phyloP scores from a whole-genome alignment of 495 filamentous ascomycete species.

The Sphaerosporella brunnea region DNA sequence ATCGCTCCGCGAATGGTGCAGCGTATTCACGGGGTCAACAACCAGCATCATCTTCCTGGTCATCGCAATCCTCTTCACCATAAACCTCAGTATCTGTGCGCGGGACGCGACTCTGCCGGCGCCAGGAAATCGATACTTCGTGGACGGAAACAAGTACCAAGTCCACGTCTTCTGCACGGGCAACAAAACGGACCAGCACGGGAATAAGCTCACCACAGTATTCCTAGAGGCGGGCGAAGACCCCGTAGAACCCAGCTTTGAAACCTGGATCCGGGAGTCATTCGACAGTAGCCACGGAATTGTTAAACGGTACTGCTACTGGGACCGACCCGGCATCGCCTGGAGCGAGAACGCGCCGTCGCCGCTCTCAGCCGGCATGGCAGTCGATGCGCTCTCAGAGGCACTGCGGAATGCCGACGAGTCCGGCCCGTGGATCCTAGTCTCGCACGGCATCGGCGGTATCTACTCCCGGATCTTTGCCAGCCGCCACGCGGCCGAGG shows the following conservation, averaged over 20 bases:
- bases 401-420: conserved; percentile 65
- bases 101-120: conserved; percentile 52
- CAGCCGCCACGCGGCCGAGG: conserved; percentile 50
- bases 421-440: conserved; percentile 62
- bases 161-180: conserved; percentile 59
- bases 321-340: conserved; percentile 80
- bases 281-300: conserved; percentile 54
- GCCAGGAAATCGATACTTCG: conserved; percentile 55
- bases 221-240: conserved; percentile 66
- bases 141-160: conserved; percentile 63
- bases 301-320: conserved; percentile 82
- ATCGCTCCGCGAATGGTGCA: conserved; percentile 63
- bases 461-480: conserved; percentile 83
- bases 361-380: conserved; percentile 79
- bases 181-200: background rate
- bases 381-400: conserved; percentile 68
- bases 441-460: conserved; percentile 34
- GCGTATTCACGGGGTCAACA: conserved; percentile 58
- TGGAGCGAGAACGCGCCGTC: conserved; percentile 78
- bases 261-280: conserved; percentile 49
- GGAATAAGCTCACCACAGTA: conserved; percentile 47
- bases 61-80: conserved; percentile 53
- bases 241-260: conserved; percentile 57
- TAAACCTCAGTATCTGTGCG: conserved; percentile 57
- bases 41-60: conserved; percentile 46